Evolutionary conservation across 2,329 filamentous ascomycete species (phyloP).

Genomic region (Penicillium hordei): DNA sequence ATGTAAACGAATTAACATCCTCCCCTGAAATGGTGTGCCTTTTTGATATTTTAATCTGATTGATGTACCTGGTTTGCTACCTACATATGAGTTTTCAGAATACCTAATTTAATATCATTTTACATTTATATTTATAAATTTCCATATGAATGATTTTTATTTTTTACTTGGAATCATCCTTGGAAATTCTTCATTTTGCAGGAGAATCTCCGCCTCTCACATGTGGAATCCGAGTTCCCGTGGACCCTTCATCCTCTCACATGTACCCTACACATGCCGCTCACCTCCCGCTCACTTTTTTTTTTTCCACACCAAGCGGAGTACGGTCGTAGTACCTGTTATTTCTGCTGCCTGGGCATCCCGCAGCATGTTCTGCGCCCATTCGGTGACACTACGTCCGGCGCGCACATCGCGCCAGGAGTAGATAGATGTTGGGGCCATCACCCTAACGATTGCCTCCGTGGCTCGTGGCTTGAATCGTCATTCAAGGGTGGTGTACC

Average conservation of each 20-base stretch:
- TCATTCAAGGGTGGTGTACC: too few species aligned
- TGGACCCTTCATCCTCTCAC: not conserved
- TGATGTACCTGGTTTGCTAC: not conserved
- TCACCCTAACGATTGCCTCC: too few species aligned
- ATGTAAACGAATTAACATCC: too few species aligned
- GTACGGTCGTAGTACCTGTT: too few species aligned
- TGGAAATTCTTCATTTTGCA: not conserved
- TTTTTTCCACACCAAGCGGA: too few species aligned
- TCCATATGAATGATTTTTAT: not conserved
- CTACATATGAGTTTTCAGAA: not conserved
- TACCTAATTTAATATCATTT: not conserved
- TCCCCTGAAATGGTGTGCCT: not conserved
- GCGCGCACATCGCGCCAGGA: too few species aligned
- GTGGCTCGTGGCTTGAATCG: too few species aligned
- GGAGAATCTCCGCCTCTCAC: not conserved
- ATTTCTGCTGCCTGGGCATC: too few species aligned
- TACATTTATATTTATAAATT: not conserved
- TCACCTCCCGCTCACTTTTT: not conserved
- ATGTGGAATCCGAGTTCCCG: not conserved
- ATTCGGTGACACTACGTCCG: too few species aligned
- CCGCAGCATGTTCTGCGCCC: too few species aligned
- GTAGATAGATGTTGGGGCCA: too few species aligned
- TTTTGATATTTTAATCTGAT: not conserved
- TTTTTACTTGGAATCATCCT: not conserved
- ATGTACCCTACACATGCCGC: not conserved